Percentiles rank a stretch among this genome's conserved stretches.
Evolutionary conservation across 1,284 basidiomycete genomes (phyloP).

Genomic region (Apiotrichum montevideense): DNA sequence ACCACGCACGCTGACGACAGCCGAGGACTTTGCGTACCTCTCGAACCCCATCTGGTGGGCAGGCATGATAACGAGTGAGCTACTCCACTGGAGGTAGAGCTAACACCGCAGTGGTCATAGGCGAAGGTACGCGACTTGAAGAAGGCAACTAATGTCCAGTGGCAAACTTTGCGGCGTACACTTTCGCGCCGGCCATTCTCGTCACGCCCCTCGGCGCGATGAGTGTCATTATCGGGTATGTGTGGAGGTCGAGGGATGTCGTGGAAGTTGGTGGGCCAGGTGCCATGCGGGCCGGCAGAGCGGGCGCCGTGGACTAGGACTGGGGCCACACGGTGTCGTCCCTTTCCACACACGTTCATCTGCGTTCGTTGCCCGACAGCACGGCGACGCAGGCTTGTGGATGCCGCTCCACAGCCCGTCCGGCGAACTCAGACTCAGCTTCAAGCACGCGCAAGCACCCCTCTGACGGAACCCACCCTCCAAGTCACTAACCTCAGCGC

Average conservation of each 20-base stretch:
- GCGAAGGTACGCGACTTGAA: slow-evolving; percentile 60
- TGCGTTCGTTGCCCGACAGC: no score
- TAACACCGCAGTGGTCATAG: slow-evolving; percentile 64
- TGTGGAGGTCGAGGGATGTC: not conserved
- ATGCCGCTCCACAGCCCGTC: no score
- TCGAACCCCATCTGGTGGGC: slow-evolving; percentile 97
- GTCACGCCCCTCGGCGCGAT: slow-evolving; percentile 94
- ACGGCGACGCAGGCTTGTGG: no score
- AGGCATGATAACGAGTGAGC: slow-evolving; percentile 86
- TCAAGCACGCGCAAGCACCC: no score
- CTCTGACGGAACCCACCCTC: not conserved
- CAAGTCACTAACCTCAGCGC: slow-evolving; percentile 54
- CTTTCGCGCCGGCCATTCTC: slow-evolving; percentile 93
- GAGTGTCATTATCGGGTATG: slow-evolving; percentile 90
- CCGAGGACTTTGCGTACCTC: slow-evolving; percentile 78
- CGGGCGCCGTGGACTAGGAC: no score
- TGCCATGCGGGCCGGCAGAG: no score
- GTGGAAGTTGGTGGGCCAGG: no score
- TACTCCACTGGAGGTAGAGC: not conserved
- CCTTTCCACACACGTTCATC: no score
- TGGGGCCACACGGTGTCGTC: no score
- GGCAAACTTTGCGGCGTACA: slow-evolving; percentile 98
- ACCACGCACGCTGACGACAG: slow-evolving; percentile 44
- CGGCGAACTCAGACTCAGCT: no score
- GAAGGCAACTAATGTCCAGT: slow-evolving; percentile 52